A percentile compares a stretch with the other conserved stretches of the same genome.
Evolutionary conservation across 164 flowering plant genomes (phyloP).

Genomic region (Piper betle): DNA sequence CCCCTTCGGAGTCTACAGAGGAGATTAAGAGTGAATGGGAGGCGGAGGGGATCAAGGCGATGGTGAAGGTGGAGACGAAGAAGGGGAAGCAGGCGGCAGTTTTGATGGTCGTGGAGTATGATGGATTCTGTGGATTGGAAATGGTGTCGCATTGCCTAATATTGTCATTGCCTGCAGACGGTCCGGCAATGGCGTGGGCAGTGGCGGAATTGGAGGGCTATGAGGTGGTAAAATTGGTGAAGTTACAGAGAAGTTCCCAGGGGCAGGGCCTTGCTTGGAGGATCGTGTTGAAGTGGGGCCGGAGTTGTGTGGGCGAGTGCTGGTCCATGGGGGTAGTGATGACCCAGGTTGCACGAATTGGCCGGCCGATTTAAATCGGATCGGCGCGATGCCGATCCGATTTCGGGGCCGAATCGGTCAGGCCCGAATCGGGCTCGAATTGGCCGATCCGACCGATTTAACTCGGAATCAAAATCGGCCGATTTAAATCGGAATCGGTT

Average conservation of each 20-base stretch:
- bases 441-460: too few species aligned
- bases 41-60: slow-evolving; percentile 37
- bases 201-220: slow-evolving; percentile 40
- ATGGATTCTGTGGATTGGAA: slow-evolving; percentile 54
- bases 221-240: slow-evolving; percentile 46
- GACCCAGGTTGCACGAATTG: too few species aligned
- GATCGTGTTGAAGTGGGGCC: slow-evolving; percentile 21
- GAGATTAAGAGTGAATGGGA: slow-evolving; percentile 66
- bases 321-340: slow-evolving; percentile 40
- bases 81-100: slow-evolving; percentile 46
- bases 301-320: slow-evolving; percentile 62
- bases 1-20: slow-evolving; percentile 24
- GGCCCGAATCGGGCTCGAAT: too few species aligned
- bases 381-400: too few species aligned
- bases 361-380: too few species aligned
- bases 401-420: too few species aligned
- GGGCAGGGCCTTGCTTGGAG: slow-evolving; percentile 41
- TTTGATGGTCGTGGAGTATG: slow-evolving; percentile 66
- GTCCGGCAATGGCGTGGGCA: slow-evolving; percentile 40
- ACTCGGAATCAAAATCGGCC: too few species aligned
- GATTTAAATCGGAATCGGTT: too few species aligned
- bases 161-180: slow-evolving; percentile 41
- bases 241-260: slow-evolving; percentile 68
- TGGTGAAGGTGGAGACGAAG: slow-evolving; percentile 26
- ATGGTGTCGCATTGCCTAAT: slow-evolving; percentile 72